phyloP scores from a whole-genome alignment of 2,329 filamentous ascomycete species.

The Trichoderma aggressivum region DNA sequence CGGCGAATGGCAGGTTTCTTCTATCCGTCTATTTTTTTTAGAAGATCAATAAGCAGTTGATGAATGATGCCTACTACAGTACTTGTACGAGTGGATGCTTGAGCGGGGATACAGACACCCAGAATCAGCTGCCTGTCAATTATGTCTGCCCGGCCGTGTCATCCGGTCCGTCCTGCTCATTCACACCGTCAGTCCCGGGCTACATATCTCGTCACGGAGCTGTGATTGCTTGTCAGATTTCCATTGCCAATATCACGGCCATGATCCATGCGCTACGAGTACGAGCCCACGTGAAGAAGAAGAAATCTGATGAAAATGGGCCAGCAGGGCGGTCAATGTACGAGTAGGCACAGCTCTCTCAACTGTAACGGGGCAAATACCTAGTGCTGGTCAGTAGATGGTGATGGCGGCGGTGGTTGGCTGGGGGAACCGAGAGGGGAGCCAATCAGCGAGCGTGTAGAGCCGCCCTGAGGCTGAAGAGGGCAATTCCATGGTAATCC shows the following conservation, averaged over 20 bases:
- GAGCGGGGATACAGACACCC: background rate
- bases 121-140: background rate
- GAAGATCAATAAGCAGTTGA: background rate
- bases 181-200: background rate
- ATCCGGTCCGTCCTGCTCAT: background rate
- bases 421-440: background rate
- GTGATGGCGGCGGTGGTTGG: constrained; percentile 16
- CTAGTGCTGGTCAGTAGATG: background rate
- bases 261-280: background rate
- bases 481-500: constrained; percentile 9
- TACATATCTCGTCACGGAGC: background rate
- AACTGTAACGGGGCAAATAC: background rate
- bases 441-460: constrained; percentile 20
- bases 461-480: constrained; percentile 22
- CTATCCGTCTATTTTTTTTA: background rate
- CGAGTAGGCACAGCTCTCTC: too few relatives aligned
- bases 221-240: background rate
- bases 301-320: background rate
- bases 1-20: background rate
- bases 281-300: background rate
- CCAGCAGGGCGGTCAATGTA: constrained; percentile 1
- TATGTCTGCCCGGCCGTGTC: background rate
- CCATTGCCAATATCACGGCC: background rate
- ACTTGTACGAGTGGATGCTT: background rate
- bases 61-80: background rate